A percentile compares a stretch with the other conserved stretches of the same genome.
Conservation (phyloP, 2,329 filamentous ascomycete species). For the Oidium heveae region DNA sequence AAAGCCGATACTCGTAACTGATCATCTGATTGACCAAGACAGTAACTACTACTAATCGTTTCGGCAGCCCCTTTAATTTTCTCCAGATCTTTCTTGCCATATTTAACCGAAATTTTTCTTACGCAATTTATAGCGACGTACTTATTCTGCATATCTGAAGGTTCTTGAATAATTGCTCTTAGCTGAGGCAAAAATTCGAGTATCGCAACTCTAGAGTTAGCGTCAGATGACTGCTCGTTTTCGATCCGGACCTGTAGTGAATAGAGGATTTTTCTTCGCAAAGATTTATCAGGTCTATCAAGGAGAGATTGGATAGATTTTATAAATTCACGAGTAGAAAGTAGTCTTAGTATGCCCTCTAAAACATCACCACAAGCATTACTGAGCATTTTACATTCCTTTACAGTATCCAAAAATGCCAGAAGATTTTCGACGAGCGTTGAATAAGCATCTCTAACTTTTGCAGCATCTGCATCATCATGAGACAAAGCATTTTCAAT, state of each 20-base stretch:
- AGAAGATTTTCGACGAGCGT: constrained; percentile 40
- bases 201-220: constrained; percentile 40
- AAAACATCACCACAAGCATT: constrained; percentile 42
- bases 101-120: constrained; percentile 81
- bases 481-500: constrained; percentile 29
- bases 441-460: constrained; percentile 43
- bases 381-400: constrained; percentile 28
- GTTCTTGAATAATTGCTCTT: constrained; percentile 48
- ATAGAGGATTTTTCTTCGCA: constrained; percentile 55
- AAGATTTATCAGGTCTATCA: constrained; percentile 44
- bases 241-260: constrained; percentile 62
- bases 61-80: constrained; percentile 51
- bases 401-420: constrained; percentile 37
- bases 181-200: constrained; percentile 59
- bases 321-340: constrained; percentile 74
- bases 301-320: constrained; percentile 67
- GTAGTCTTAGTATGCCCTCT: constrained; percentile 54
- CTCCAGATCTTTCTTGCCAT: constrained; percentile 71
- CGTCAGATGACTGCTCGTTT: constrained; percentile 43
- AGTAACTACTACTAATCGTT: constrained; percentile 50
- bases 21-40: constrained; percentile 48
- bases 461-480: constrained; percentile 40
- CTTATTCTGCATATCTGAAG: constrained; percentile 49
- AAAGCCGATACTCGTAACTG: constrained; percentile 62
- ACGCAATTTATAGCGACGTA: constrained; percentile 72